Evolutionary conservation across 495 filamentous ascomycete species (phyloP).

Genomic region (Lasiosphaeria miniovina): DNA sequence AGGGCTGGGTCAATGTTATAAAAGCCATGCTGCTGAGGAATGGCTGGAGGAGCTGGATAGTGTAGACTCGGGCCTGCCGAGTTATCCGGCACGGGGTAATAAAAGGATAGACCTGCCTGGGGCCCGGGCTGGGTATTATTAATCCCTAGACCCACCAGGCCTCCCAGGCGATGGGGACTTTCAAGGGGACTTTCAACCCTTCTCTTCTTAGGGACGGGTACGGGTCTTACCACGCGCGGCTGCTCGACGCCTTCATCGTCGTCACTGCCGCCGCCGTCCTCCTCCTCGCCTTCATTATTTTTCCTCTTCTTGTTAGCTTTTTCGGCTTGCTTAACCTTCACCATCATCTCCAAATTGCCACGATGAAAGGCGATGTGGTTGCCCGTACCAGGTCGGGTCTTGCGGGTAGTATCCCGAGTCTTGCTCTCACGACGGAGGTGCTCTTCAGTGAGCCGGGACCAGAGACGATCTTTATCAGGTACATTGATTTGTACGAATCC

Average conservation of each 20-base stretch:
- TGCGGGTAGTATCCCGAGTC: constrained; percentile 6
- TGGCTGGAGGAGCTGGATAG: too few species aligned
- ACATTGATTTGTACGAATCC: not conserved
- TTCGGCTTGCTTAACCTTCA: constrained; percentile 14
- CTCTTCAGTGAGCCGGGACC: constrained; percentile 23
- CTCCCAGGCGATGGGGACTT: too few species aligned
- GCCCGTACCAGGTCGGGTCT: constrained; percentile 15
- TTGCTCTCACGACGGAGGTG: constrained; percentile 25
- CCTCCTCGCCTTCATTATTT: not conserved
- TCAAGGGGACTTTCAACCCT: too few species aligned
- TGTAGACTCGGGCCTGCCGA: too few species aligned
- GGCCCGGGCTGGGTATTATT: too few species aligned
- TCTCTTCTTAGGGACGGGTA: too few species aligned
- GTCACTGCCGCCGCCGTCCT: not conserved
- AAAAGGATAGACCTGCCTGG: too few species aligned
- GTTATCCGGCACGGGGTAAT: too few species aligned
- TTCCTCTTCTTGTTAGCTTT: not conserved
- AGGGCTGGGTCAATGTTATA: too few species aligned
- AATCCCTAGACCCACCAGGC: too few species aligned
- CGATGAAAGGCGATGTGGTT: constrained; percentile 35
- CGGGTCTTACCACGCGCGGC: not conserved
- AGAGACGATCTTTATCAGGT: constrained; percentile 23
- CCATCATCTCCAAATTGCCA: constrained; percentile 32
- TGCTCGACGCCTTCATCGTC: not conserved
- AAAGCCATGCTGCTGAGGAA: too few species aligned